phyloP scores from a whole-genome alignment of 176 grass and related monocot genomes.

The Coix lacrymajobi region DNA sequence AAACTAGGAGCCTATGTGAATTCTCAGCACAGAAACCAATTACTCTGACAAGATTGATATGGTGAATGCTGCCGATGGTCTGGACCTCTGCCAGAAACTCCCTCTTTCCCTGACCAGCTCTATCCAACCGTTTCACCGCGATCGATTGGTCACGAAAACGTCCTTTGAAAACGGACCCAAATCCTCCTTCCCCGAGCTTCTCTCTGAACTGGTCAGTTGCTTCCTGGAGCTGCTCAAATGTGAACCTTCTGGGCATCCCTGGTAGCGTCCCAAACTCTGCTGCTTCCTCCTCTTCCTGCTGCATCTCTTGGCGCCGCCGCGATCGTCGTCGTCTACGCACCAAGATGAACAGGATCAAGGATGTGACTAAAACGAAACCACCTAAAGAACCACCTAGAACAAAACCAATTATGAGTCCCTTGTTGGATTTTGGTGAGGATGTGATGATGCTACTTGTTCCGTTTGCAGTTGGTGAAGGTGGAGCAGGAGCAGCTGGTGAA shows the following conservation, averaged over 20 bases:
- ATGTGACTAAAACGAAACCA: no score
- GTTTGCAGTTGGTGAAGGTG: not conserved
- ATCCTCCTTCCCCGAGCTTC: conserved; percentile 30
- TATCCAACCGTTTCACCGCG: conserved; percentile 26
- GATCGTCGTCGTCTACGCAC: not conserved
- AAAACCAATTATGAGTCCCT: no score
- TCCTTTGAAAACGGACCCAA: conserved; percentile 20
- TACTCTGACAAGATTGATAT: conserved; percentile 44
- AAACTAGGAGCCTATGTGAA: conserved; percentile 39
- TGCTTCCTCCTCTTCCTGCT: not conserved
- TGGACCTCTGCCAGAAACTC: conserved; percentile 46
- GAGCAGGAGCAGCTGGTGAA: no score
- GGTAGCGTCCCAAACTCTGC: not conserved
- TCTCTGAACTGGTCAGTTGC: not conserved
- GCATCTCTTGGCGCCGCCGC: not conserved
- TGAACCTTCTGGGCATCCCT: not conserved
- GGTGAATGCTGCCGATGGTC: conserved; percentile 41
- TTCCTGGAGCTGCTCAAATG: conserved; percentile 21
- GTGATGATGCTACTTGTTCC: not conserved
- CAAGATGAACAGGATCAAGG: not conserved
- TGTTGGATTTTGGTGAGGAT: no score
- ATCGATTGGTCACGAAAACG: not conserved
- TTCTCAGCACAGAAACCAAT: conserved; percentile 46
- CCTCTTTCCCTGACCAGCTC: conserved; percentile 8
- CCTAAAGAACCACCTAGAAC: no score